Evolutionary conservation across 441 rosid species (phyloP), one percentile per base, ranked within the genome.

Genomic region (Gossypium davidsonii): DNA sequence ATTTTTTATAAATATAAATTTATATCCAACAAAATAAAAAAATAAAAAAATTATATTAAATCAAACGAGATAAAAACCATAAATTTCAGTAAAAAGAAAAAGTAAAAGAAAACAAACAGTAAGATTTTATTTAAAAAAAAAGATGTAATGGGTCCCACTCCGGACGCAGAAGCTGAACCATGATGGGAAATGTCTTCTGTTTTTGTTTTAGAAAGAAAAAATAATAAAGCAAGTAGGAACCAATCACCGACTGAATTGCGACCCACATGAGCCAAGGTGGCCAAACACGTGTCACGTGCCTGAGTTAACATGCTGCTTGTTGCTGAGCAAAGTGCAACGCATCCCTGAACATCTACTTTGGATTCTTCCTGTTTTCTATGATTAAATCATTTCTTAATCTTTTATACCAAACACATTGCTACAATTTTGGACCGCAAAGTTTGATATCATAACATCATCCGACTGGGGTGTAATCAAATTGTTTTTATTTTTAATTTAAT

Each of bases 221-320:
- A 17, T 53, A 18, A 20, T 18, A 34, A 6, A 6, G 39, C 39
- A 34, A 34, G 6, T 6, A 48, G 52, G 21, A 46, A 66, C 20
- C 51, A 63, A 17, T 4, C 39, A 46, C 57, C 70, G 39, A 48
- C 56, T 46, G 20, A n/a, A 6, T 46, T 65, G 37, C 12, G 12
- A 23, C 2, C 21, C 70, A 66, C 57, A 66, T 23, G 70, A 66
- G 56, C 37, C 56, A 14, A 23, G 70, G 70, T 46, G 70, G 56
- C 21, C 70, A 66, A 37, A 6, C 39, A 48, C 57, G 70, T 66
- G 57, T 51, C 57, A 48, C 70, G 56, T 66, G 70, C 0, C 21
- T 46, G 55, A 44, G 12, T 46, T 66, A 66, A 66, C 70, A 17
- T 21, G 70, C 70, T 12, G 12, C 39, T 9, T 23, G 39, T 37